Conservation (phyloP, 73 alveolate genomes). For the Paramecium tetraurelia region DNA sequence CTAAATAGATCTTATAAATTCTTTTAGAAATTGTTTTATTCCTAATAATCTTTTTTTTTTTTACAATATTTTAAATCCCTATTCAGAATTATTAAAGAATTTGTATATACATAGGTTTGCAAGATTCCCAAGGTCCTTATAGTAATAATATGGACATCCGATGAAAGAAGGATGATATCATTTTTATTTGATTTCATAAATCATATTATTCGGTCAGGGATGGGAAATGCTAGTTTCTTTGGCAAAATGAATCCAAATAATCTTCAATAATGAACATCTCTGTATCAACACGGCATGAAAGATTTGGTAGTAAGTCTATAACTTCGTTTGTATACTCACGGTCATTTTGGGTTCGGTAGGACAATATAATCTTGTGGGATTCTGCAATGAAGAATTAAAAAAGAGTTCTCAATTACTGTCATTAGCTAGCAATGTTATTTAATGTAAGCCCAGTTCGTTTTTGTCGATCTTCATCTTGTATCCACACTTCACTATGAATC, state of each 20-base stretch:
- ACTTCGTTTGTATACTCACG: conserved; percentile 37
- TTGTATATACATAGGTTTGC: background rate
- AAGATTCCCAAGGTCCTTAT: background rate
- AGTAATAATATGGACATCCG: background rate
- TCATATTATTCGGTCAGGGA: conserved; percentile 3
- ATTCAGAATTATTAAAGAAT: background rate
- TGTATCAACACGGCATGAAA: conserved; percentile 8
- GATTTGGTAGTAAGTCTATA: background rate
- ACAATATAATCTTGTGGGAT: conserved; percentile 13
- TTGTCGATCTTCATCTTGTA: conserved; percentile 21
- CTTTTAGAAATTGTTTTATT: background rate
- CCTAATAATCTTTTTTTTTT: background rate
- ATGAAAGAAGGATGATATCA: background rate
- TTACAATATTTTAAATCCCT: background rate
- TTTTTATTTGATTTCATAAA: background rate
- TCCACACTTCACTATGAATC: background rate
- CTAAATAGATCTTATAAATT: background rate
- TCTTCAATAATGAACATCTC: conserved; percentile 19
- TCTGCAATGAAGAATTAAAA: background rate
- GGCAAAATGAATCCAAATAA: conserved; percentile 39
- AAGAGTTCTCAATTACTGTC: conserved; percentile 30
- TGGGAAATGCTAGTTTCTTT: background rate
- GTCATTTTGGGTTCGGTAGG: conserved; percentile 24
- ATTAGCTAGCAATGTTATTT: background rate
- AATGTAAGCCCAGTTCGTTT: conserved; percentile 14